Base-by-base conservation (phyloP, 2,329 filamentous ascomycete genomes). In the Colletotrichum orbiculare region DNA sequence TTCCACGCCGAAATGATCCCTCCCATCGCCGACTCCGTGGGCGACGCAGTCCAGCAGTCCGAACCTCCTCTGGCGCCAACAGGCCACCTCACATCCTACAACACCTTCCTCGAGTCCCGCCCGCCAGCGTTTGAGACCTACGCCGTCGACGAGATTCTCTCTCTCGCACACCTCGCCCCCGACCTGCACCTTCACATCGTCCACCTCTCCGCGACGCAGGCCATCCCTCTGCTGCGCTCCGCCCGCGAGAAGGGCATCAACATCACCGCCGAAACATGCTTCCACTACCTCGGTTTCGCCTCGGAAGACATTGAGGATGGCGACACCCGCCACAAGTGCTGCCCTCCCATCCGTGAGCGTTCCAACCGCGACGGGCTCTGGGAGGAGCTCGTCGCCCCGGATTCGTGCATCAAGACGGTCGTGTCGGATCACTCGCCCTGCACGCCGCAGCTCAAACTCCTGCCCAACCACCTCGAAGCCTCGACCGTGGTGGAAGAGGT, bases 1-100 rank as follows among this genome's bases (percentile, higher is more conserved):
- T 99, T 99, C 82, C 96, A 99, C 75, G 96, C 96, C 61, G 96
- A 99, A 78, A 98, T 97, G 94, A 90, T 96, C 11, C 94, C 95
- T n/a, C 92, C 93, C 15, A 91, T 94, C 69, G 81, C 91, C 54
- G 87, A 88, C 69, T 94, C 92, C 0, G 91, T 94, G 2, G 91
- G 92, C 57, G 93, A 96, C 75, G 88, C 89, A 34, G 89, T 93
- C 4, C 90, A 92, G 72, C 78, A 80, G 34, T 92, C 91, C 0
- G 82, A 86, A 7, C 87, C 92, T 15, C 91, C 92, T 0, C 80
- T 91, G 7, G 87, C 86, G 1, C 92, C 92, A 4, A 83, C 85
- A 35, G 93, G 93, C 13, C 88, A 91, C 10, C 81, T 94, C 34
- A 90, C 89, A 57, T 83, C 89, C 37, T 99, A 99, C 81, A 87